Percentiles rank a stretch among this genome's conserved stretches.
Evolutionary conservation across 2,329 filamentous ascomycete genomes (phyloP).

Genomic region (Sporothrix mexicana): DNA sequence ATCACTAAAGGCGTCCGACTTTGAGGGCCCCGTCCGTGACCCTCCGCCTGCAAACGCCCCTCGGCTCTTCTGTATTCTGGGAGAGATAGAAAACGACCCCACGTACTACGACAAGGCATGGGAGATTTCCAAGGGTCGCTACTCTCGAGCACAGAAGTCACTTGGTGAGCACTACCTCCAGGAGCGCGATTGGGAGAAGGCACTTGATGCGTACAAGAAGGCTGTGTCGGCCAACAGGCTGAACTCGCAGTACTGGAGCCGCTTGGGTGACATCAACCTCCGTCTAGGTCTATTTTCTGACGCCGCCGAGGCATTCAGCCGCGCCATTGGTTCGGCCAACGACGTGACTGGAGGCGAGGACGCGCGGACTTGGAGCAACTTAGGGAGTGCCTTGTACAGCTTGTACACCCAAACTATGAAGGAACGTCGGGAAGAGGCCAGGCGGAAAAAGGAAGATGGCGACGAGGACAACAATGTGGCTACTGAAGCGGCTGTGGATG

Average conservation of each 20-base stretch:
- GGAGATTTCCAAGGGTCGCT: slow-evolving; percentile 80
- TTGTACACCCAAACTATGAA: slow-evolving; percentile 63
- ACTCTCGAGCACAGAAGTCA: slow-evolving; percentile 84
- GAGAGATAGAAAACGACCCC: slow-evolving; percentile 80
- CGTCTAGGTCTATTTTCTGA: slow-evolving; percentile 77
- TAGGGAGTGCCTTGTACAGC: slow-evolving; percentile 81
- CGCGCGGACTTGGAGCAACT: slow-evolving; percentile 92
- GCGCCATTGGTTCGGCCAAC: slow-evolving; percentile 71
- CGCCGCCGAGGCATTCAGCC: slow-evolving; percentile 81
- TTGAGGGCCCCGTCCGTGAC: slow-evolving; percentile 67
- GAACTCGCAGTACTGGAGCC: slow-evolving; percentile 85
- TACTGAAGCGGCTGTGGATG: slow-evolving; percentile 26
- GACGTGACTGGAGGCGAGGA: slow-evolving; percentile 78
- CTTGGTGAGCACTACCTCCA: slow-evolving; percentile 79
- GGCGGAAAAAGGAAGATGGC: slow-evolving; percentile 33
- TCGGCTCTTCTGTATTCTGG: slow-evolving; percentile 88
- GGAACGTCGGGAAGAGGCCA: slow-evolving; percentile 42
- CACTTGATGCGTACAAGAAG: slow-evolving; percentile 77
- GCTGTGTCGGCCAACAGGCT: slow-evolving; percentile 81
- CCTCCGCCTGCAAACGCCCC: slow-evolving; percentile 82
- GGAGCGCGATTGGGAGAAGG: slow-evolving; percentile 68
- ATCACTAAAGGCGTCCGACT: slow-evolving; percentile 60
- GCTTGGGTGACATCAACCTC: slow-evolving; percentile 85
- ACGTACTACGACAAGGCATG: slow-evolving; percentile 83
- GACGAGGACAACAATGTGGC: slow-evolving; percentile 41